Base-by-base conservation (phyloP, 2,329 filamentous ascomycete genomes). In the Albifimbria verrucaria region DNA sequence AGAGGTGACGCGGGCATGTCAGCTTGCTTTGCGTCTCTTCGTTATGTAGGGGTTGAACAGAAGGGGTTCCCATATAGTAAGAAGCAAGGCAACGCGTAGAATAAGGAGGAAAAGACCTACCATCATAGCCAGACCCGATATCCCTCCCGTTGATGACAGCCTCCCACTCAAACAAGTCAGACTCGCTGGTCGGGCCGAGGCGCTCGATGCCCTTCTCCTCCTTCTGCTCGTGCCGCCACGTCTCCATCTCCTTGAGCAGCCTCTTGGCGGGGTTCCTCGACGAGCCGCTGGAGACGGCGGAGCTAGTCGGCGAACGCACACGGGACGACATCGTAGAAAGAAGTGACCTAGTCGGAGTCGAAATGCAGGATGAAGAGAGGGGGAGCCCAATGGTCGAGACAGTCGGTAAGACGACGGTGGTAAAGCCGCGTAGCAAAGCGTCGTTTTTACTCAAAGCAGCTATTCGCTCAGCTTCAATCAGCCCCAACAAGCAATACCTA, bases 101-200 rank as follows among this genome's bases (percentile, higher is more conserved):
- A 42, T 18, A 36, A 44, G 15, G 46, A 39, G 44, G 48, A 5
- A 28, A 42, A 48, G 18, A 65, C 71, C 49, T 59, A 83, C 81
- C 75, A 55, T 85, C 80, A 55, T 85, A 85, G 10, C 82, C 82
- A 25, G 64, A 67, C 2, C 80, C 80, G 21, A 85, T 65, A 18
- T 76, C 81, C 52, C 71, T 68, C n/a, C 82, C 83, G 59, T 82
- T 83, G 51, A 87, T 75, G 50, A 86, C 80, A 24, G 81, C 77
- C 67, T 83, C 77, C 80, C 83, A 85, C 48, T 67, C 67, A 56
- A 85, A 70, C 51, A 87, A 67, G 62, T 83, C 76, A n/a, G 75
- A 76, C 55, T 82, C 81, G 57, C 65, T 66, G 36, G 76, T 72
- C 21, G 82, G 80, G 0, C 80, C 81, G 4, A 86, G 77, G 12